Conservation (phyloP, 1,284 basidiomycete genomes). For the Trichosporon coremiiforme region DNA sequence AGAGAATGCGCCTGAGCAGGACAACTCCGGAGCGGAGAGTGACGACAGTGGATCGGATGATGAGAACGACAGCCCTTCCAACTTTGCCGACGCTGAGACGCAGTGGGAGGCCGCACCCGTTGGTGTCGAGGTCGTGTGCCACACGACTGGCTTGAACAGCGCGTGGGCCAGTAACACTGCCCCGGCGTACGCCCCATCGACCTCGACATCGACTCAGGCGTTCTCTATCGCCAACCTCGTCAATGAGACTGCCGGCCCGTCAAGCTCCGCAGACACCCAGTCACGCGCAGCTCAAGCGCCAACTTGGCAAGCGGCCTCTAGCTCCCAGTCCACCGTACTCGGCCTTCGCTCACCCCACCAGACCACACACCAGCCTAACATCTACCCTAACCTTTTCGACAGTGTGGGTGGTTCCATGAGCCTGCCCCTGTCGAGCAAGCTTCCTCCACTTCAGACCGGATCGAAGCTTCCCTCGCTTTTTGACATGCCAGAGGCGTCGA, state of each 20-base stretch:
- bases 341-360: conserved; percentile 1
- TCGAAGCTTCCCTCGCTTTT: conserved; percentile 13
- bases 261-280: neutral
- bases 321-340: neutral
- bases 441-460: conserved; percentile 12
- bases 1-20: neutral
- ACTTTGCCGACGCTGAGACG: conserved; percentile 9
- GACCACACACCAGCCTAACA: neutral
- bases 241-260: neutral
- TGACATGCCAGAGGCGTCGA: conserved; percentile 7
- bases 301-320: conserved; percentile 1
- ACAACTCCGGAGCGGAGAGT: conserved; percentile 9
- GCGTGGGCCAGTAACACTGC: conserved; percentile 5
- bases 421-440: conserved; percentile 7
- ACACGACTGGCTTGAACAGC: conserved; percentile 1
- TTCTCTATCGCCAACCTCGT: conserved; percentile 23
- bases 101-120: conserved; percentile 24
- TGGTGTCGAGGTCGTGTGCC: neutral
- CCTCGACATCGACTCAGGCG: neutral
- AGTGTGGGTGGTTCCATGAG: neutral
- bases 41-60: conserved; percentile 21
- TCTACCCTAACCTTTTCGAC: conserved; percentile 8
- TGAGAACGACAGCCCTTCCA: conserved; percentile 19
- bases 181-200: neutral
- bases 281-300: neutral